These are phyloP conservation scores for Huntiella omanensis DNA, from an alignment of 2,329 filamentous ascomycete genomes.

Conservation along the genomic window DNA sequence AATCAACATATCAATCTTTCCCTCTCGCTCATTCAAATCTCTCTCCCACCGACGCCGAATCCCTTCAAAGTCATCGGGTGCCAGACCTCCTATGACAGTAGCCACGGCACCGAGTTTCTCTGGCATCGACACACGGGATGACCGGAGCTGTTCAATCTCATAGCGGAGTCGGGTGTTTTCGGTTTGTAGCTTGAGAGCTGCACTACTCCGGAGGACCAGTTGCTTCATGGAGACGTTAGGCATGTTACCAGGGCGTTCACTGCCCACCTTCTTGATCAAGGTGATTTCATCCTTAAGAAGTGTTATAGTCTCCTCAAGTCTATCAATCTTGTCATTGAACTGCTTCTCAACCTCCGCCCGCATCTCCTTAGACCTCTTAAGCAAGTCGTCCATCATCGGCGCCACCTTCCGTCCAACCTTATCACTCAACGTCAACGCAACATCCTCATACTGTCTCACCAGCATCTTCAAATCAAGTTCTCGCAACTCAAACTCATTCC, in stretches of 20 bases:
- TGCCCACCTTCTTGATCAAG: not conserved
- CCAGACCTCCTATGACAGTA: not conserved
- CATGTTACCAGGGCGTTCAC: not conserved
- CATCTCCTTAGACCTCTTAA: not conserved
- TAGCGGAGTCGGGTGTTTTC: constrained; percentile 1
- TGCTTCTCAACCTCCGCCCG: not conserved
- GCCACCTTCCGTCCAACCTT: not conserved
- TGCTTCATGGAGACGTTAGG: not conserved
- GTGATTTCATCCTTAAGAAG: not conserved
- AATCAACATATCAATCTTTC: too few relatives aligned
- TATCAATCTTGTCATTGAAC: not conserved
- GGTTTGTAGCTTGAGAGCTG: not conserved
- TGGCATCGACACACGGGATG: not conserved
- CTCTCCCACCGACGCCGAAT: not conserved
- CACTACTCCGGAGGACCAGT: not conserved
- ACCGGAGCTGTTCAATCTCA: not conserved
- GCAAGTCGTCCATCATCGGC: not conserved
- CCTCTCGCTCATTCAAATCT: not conserved
- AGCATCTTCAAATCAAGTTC: not conserved
- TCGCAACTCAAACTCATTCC: not conserved
- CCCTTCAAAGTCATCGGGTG: not conserved
- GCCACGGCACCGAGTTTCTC: not conserved
- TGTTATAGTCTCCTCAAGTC: not conserved
- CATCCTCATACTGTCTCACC: not conserved
- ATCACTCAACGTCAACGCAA: not conserved